Evolutionary conservation across 1,284 basidiomycete species (phyloP), one percentile per base, ranked within the genome.

Genomic region (Leccinum holopus): DNA sequence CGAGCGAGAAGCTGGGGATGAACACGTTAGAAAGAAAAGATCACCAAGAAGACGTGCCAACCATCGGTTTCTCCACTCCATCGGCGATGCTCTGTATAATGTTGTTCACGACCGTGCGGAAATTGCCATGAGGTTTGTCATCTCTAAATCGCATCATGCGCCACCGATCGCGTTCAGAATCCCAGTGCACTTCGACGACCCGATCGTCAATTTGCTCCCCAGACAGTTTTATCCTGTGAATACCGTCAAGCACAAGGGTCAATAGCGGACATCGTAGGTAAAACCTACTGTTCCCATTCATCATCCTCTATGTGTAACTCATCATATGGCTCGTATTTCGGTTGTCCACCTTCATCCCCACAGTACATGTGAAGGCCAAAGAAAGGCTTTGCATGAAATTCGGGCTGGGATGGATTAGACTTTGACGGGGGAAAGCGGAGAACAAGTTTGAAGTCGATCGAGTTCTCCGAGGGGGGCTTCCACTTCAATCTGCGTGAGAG

Each of bases 391-490:
- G 88, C 88, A 60, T 80, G 81, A 65, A 89, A 91, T 71, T 99
- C 95, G 0, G 94, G 91, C 69, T 87, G 77, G 7, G 76, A 69
- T 0, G 84, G 81, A 63, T 87, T 76, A 33, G 79, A 77, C 8
- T 73, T 75, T 32, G 77, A 75, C 3, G 94, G 87, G 2, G 97
- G 95, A 75, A 99, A 99, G 41, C 94, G 87, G 18, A 99, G 82
- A 59, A 96, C 84, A 12, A 99, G 87, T 74, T 94, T 94, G 81
- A 99, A 99, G 77, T 99, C 97, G 72, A 99, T 92, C 3, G 95
- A 95, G 76, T 99, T 99, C 72, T 99, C 97, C 3, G 91, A 92
- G 3, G 97, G 95, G 1, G 97, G 96, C 77, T 99, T 99, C 97
- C 97, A 99, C 76, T 99, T 99, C 69, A 98, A 77, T 67, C 95